Conservation (phyloP, 306 rosid species). For the Lathyrus tuberosus region DNA sequence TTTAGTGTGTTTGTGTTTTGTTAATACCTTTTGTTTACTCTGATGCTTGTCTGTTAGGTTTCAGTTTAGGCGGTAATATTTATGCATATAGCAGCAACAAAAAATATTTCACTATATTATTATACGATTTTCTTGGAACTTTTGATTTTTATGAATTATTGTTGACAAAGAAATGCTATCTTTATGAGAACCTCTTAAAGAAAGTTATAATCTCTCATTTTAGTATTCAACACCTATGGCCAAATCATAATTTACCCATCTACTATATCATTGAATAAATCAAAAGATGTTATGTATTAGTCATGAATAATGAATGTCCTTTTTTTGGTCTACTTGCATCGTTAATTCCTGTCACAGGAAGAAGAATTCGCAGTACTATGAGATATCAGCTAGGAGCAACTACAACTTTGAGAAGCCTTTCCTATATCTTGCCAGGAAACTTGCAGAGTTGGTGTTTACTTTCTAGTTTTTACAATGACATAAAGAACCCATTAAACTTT, state of each 20-base stretch:
- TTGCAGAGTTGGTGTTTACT: no score
- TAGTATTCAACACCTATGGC: neutral
- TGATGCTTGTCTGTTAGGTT: no score
- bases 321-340: constrained; percentile 17
- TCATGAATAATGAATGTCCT: neutral
- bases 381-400: no score
- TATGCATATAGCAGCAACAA: constrained; percentile 9
- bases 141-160: constrained; percentile 27
- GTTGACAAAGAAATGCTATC: constrained; percentile 22
- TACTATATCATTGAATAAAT: no score
- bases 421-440: no score
- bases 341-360: constrained; percentile 6
- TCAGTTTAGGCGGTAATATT: no score
- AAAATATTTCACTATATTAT: neutral
- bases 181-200: neutral
- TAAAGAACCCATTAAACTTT: no score
- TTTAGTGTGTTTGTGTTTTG: neutral
- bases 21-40: constrained; percentile 25
- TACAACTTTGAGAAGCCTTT: no score
- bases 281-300: no score
- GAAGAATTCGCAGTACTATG: no score
- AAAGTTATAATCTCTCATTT: constrained; percentile 3
- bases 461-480: no score
- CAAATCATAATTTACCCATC: neutral
- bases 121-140: constrained; percentile 18